These are phyloP conservation scores for Trichophyton schoenleinii DNA, from an alignment of 2,329 filamentous ascomycete genomes.

Conservation along the genomic window DNA sequence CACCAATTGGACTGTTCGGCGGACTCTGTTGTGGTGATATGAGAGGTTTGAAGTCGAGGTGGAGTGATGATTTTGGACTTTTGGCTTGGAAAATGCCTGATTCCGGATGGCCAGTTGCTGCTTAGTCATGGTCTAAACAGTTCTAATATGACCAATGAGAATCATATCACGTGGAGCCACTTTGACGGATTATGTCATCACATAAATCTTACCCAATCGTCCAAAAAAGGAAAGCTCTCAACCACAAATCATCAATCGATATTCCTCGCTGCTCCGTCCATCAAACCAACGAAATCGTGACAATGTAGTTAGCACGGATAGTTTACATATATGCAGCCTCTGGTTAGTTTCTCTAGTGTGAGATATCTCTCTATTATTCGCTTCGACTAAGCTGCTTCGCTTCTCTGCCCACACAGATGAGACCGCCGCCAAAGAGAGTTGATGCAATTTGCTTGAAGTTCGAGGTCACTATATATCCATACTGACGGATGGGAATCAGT, in stretches of 20 bases:
- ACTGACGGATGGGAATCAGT: no score
- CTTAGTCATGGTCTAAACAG: constrained; percentile 8
- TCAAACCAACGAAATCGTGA: neutral
- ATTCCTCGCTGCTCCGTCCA: neutral
- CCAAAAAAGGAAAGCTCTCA: neutral
- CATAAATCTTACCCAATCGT: neutral
- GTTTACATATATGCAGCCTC: no score
- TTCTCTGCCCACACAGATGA: no score
- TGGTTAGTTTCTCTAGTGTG: no score
- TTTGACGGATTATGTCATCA: neutral
- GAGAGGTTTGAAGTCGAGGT: neutral
- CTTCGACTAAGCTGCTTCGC: no score
- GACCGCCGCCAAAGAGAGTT: no score
- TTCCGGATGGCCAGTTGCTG: constrained; percentile 11
- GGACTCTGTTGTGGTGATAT: neutral
- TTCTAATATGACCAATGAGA: neutral
- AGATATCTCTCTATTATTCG: no score
- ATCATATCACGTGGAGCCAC: neutral
- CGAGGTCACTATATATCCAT: no score
- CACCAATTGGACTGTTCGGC: constrained; percentile 1
- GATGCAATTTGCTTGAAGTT: no score
- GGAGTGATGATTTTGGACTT: constrained; percentile 1
- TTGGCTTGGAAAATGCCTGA: constrained; percentile 8
- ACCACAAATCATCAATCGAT: neutral
- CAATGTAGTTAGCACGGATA: neutral